Base-by-base conservation (phyloP, 345 rosid species). In the Combretum micranthum region DNA sequence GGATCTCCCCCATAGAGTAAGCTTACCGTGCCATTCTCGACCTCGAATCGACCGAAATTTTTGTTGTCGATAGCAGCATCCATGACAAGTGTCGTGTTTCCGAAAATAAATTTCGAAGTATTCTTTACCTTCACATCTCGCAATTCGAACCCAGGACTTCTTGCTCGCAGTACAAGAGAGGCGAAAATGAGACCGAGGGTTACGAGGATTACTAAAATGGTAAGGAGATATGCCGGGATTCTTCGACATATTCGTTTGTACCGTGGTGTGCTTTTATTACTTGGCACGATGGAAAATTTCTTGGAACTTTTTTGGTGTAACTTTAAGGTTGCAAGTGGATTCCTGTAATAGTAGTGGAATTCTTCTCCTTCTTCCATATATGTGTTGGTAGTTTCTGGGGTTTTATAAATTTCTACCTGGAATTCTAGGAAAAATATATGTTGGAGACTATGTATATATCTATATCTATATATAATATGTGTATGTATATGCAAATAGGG, bases 11-110 rank as follows among this genome's bases (percentile, higher is more conserved):
- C 44, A 55, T 52, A 69, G 13, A 20, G 23, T 21, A 69, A 18
- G 16, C 39, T 44, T 12, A 55, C 47, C 3, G 50, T 54, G 60
- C 56, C 11, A 44, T 25, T 64, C 19, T 55, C 50, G 18, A 13
- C 55, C 26, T 60, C 65, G 52, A 60, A 67, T 37, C 52, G 20
- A 4, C 71, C 71, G 18, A 67, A 67, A 61, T 69, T 69, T n/a
- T 42, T 18, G 68, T 69, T 69, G 56, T 25, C 19, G 20, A 69
- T 17, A 2, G 37, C 47, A 45, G 46, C 8, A 4, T 15, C 42
- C 1, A 37, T 64, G 9, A 42, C 23, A n/a, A 69, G 56, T 2
- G 50, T 53, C 20, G 23, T 55, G 52, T 22, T 60, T 45, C 59
- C 44, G 14, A 51, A 47, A 2, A 59, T 17, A 1, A 47, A 2